These are phyloP conservation scores for Coelastrella sp. DNA, from an alignment of 139 green algal genomes.

Conservation along the genomic window DNA sequence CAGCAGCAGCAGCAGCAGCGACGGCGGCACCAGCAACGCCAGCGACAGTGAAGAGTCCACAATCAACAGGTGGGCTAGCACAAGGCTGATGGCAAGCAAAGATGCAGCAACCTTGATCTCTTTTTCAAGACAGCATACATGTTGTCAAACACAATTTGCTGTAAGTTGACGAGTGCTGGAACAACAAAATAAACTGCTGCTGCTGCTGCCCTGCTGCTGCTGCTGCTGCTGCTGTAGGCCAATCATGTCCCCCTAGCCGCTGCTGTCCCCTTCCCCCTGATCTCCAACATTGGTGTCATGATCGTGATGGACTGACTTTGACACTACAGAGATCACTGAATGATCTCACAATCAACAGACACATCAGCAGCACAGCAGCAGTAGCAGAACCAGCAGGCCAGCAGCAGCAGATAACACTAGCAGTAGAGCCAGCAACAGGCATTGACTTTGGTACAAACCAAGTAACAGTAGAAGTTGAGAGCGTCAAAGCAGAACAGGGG, in stretches of 20 bases:
- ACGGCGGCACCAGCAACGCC: neutral
- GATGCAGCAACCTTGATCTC: too few species aligned
- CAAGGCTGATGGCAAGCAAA: neutral
- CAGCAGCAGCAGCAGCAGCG: constrained; percentile 17
- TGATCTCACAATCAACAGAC: neutral
- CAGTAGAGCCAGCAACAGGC: neutral
- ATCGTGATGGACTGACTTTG: neutral
- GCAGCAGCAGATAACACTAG: neutral
- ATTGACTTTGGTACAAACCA: constrained; percentile 20
- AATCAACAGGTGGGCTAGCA: neutral
- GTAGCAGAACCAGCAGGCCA: too few species aligned
- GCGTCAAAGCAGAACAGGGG: neutral
- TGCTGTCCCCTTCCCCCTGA: too few species aligned
- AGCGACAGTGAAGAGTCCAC: neutral
- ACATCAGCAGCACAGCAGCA: neutral
- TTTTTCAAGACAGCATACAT: too few species aligned
- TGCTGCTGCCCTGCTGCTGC: too few species aligned
- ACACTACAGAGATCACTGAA: neutral
- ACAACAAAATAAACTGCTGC: too few species aligned
- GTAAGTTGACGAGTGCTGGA: too few species aligned
- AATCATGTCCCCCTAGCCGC: too few species aligned
- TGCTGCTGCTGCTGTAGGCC: too few species aligned
- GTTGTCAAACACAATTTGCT: too few species aligned
- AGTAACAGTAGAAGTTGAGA: neutral
- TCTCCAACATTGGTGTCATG: too few species aligned